phyloP scores from a whole-genome alignment of 441 rosid genomes.

The Populus hybrid region DNA sequence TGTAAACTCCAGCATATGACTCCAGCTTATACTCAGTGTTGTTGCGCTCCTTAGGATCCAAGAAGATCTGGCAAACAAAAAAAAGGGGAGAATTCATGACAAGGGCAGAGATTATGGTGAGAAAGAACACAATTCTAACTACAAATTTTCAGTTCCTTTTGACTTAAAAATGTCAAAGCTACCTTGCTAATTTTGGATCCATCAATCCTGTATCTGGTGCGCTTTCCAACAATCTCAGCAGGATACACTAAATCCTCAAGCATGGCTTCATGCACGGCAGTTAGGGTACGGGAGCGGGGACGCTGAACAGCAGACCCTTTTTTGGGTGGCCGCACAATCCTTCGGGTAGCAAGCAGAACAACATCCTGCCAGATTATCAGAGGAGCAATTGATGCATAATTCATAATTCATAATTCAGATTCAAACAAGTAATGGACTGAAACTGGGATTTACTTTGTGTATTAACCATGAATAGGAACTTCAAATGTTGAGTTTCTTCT shows the following conservation, averaged over 20 bases:
- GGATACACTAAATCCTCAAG: slow-evolving; percentile 69
- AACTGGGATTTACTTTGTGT: not conserved
- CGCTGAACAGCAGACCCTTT: slow-evolving; percentile 80
- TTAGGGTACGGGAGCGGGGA: slow-evolving; percentile 67
- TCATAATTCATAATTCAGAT: not conserved
- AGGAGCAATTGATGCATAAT: not conserved
- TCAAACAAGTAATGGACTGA: not conserved
- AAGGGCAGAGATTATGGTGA: not conserved
- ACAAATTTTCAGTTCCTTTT: not conserved
- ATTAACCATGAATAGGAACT: not conserved
- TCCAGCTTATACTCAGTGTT: slow-evolving; percentile 52
- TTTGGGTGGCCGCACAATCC: slow-evolving; percentile 81
- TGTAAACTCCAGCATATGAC: slow-evolving; percentile 57
- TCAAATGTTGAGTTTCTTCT: not conserved
- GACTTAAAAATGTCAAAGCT: not conserved
- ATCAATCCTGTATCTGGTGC: slow-evolving; percentile 59
- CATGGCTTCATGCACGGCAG: slow-evolving; percentile 66
- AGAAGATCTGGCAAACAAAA: slow-evolving; percentile 36
- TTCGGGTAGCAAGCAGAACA: slow-evolving; percentile 62
- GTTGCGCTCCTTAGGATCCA: slow-evolving; percentile 67
- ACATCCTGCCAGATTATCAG: slow-evolving; percentile 48
- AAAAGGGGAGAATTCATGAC: not conserved
- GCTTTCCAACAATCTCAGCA: slow-evolving; percentile 81
- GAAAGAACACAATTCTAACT: not conserved
- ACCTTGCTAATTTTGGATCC: slow-evolving; percentile 76